phyloP scores from a whole-genome alignment of 352 stramenopile species.

The Halophytophthora batemanensis region DNA sequence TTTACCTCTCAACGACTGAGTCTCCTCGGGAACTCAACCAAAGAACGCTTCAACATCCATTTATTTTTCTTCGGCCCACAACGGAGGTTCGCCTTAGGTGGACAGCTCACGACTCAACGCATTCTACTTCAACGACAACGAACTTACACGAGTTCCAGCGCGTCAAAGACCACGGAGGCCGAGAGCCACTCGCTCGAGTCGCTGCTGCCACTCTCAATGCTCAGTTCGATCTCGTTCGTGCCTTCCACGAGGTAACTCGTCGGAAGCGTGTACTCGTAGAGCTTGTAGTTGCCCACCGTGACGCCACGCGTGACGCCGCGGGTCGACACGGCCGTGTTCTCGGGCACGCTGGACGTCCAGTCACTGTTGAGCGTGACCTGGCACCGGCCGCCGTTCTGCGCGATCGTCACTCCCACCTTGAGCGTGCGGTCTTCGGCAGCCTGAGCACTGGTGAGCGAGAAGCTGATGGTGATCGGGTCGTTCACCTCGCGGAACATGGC shows the following conservation, averaged over 20 bases:
- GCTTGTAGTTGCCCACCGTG: slow-evolving; percentile 41
- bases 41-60: too few relatives aligned
- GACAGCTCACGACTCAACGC: too few relatives aligned
- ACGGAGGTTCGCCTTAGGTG: too few relatives aligned
- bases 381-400: slow-evolving; percentile 33
- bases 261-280: slow-evolving; percentile 47
- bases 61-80: too few relatives aligned
- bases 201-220: slow-evolving; percentile 33
- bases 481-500: slow-evolving; percentile 48
- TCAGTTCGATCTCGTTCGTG: slow-evolving; percentile 31
- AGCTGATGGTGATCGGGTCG: slow-evolving; percentile 33
- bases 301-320: slow-evolving; percentile 43
- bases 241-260: slow-evolving; percentile 21
- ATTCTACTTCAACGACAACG: too few relatives aligned
- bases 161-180: slow-evolving; percentile 45
- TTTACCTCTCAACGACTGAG: too few relatives aligned
- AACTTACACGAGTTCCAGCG: slow-evolving; percentile 33
- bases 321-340: slow-evolving; percentile 32
- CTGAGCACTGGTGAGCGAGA: slow-evolving; percentile 25
- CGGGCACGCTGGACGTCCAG: slow-evolving; percentile 21
- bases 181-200: slow-evolving; percentile 36
- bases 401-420: slow-evolving; percentile 38
- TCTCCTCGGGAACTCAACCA: too few relatives aligned
- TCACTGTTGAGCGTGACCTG: slow-evolving; percentile 36
- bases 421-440: slow-evolving; percentile 19